Evolutionary conservation across 2,329 filamentous ascomycete genomes (phyloP).

Genomic region (Trichophaea hybrida): DNA sequence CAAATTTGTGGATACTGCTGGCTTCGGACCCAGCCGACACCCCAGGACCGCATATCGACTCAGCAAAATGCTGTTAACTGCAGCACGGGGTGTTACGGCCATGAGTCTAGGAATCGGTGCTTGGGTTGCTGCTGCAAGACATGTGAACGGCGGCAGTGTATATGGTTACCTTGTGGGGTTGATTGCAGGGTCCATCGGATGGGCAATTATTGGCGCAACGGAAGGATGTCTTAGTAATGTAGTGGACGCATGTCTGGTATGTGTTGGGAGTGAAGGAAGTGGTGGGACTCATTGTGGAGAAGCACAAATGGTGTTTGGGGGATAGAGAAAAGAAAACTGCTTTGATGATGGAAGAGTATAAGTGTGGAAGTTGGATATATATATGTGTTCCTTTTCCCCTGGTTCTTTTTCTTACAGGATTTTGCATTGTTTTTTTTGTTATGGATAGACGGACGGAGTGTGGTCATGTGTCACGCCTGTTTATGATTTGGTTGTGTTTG

Average conservation of each 20-base stretch:
- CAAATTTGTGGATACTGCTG: conserved; percentile 54
- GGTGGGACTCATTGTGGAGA: conserved; percentile 50
- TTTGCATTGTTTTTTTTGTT: conserved; percentile 3
- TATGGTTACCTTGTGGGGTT: conserved; percentile 92
- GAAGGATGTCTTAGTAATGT: conserved; percentile 78
- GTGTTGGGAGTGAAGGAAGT: conserved; percentile 79
- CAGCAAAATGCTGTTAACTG: conserved; percentile 79
- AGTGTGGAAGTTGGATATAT: neutral
- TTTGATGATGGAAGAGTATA: too few relatives aligned
- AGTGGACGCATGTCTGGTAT: conserved; percentile 76
- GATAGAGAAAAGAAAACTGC: conserved; percentile 6
- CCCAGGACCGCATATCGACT: conserved; percentile 56
- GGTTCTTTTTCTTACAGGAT: neutral
- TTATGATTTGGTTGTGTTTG: too few relatives aligned
- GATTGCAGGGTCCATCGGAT: conserved; percentile 86
- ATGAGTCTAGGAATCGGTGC: conserved; percentile 80
- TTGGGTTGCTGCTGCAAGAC: conserved; percentile 87
- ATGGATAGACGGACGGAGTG: too few relatives aligned
- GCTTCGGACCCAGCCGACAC: conserved; percentile 33
- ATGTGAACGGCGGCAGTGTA: conserved; percentile 63
- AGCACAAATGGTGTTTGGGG: conserved; percentile 31
- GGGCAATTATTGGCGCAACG: conserved; percentile 81
- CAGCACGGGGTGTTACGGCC: conserved; percentile 81
- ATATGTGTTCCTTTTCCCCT: neutral
- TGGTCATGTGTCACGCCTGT: too few relatives aligned